These are phyloP conservation scores for Malus hybrid DNA, from an alignment of 331 rosid species.

Conservation along the genomic window DNA sequence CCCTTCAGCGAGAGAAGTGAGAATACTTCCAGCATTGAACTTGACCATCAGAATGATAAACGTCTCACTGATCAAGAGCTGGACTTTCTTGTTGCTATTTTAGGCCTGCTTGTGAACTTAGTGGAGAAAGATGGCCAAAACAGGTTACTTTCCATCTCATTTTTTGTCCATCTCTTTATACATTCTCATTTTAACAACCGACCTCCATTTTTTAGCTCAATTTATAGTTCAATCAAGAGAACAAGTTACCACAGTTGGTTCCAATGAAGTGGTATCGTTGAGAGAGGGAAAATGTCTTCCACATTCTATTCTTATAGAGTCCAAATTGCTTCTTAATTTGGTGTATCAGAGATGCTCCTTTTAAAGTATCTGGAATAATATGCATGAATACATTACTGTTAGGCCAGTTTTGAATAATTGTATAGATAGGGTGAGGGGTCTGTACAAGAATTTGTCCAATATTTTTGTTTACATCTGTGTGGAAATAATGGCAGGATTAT, in stretches of 20 bases:
- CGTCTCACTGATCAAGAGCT: slow-evolving; percentile 77
- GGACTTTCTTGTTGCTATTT: slow-evolving; percentile 94
- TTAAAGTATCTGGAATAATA: not conserved
- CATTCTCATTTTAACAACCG: not conserved
- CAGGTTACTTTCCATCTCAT: slow-evolving; percentile 42
- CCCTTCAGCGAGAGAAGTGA: slow-evolving; percentile 37
- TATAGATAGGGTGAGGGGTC: not conserved
- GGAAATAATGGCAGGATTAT: not conserved
- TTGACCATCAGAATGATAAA: slow-evolving; percentile 38
- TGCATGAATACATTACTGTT: not conserved
- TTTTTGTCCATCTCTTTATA: not conserved
- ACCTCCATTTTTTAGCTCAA: not conserved
- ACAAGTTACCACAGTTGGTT: not conserved
- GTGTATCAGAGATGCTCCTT: not conserved
- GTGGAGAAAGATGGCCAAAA: slow-evolving; percentile 85
- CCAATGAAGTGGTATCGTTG: not conserved
- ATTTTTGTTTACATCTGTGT: not conserved
- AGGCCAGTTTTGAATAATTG: not conserved
- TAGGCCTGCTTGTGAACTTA: slow-evolving; percentile 94
- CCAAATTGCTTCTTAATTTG: not conserved
- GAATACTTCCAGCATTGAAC: slow-evolving; percentile 24
- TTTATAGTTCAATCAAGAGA: not conserved
- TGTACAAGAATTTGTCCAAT: not conserved
- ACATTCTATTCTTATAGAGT: not conserved
- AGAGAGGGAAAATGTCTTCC: not conserved